Conservation (phyloP, 225 moss, liverwort and hornwort species). For the Pseudisothecium myosuroides region DNA sequence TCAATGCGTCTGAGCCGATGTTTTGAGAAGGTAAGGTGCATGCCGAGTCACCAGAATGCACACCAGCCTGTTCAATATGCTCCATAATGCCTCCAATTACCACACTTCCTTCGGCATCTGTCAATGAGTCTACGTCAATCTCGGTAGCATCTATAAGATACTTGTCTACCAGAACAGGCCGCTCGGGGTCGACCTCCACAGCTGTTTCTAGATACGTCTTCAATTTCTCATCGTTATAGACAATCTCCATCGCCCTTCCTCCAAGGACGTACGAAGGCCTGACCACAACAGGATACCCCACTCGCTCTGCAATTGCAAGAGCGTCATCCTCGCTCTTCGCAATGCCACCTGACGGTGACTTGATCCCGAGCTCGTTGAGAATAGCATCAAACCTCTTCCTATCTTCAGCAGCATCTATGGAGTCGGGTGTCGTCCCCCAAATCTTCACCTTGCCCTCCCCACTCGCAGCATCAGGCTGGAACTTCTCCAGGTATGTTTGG, state of each 20-base stretch:
- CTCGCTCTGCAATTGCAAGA: conserved; percentile 67
- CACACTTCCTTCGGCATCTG: conserved; percentile 68
- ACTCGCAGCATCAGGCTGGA: conserved; percentile 59
- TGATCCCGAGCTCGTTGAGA: conserved; percentile 67
- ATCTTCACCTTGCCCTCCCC: conserved; percentile 74
- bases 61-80: conserved; percentile 97
- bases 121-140: conserved; percentile 86
- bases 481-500: conserved; percentile 67
- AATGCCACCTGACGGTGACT: conserved; percentile 84
- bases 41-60: conserved; percentile 97
- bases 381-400: conserved; percentile 89
- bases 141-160: conserved; percentile 89
- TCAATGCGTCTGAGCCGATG: conserved; percentile 28
- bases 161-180: conserved; percentile 91
- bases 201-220: conserved; percentile 87
- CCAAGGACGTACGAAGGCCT: conserved; percentile 94
- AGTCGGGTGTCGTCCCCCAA: conserved; percentile 93
- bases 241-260: conserved; percentile 99
- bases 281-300: conserved; percentile 95
- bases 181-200: conserved; percentile 93
- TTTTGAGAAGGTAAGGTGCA: conserved; percentile 82
- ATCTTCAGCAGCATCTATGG: conserved; percentile 96
- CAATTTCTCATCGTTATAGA: conserved; percentile 75
- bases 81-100: conserved; percentile 99
- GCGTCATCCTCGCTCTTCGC: conserved; percentile 92